A percentile compares a stretch with the other conserved stretches of the same genome.
Evolutionary conservation across 2,329 filamentous ascomycete species (phyloP).

Genomic region (Fusarium pininemorale): DNA sequence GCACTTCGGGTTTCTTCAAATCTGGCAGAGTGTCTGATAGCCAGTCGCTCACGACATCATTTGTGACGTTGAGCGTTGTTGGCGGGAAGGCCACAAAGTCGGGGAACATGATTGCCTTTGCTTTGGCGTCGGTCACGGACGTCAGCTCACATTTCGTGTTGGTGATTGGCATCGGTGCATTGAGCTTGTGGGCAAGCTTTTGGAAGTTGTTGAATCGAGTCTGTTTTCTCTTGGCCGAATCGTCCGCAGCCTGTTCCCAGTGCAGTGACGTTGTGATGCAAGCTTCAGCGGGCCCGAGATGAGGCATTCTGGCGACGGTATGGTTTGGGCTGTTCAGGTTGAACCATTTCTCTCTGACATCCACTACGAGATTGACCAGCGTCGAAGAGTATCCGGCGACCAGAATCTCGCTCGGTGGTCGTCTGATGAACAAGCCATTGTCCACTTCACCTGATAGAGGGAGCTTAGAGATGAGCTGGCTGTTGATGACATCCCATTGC

Average conservation of each 20-base stretch:
- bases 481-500: constrained; percentile 35
- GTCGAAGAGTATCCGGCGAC: constrained; percentile 19
- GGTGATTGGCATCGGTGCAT: constrained; percentile 22
- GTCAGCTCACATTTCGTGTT: constrained; percentile 26
- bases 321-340: constrained; percentile 30
- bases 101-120: constrained; percentile 7
- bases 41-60: constrained; percentile 12
- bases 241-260: constrained; percentile 29
- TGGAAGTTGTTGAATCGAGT: constrained; percentile 24
- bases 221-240: constrained; percentile 15
- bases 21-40: background rate
- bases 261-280: constrained; percentile 28
- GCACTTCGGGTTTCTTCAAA: constrained; percentile 12
- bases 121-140: background rate
- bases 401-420: constrained; percentile 21
- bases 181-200: constrained; percentile 25
- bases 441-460: constrained; percentile 18
- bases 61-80: constrained; percentile 6
- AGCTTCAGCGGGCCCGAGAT: constrained; percentile 26
- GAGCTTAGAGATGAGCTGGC: constrained; percentile 29
- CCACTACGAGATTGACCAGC: constrained; percentile 14
- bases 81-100: constrained; percentile 24
- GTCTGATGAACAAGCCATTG: constrained; percentile 17
- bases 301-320: constrained; percentile 32
- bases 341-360: constrained; percentile 26